Base-by-base conservation (phyloP, 169 alveolate species). In the Plasmodium blacklocki region DNA sequence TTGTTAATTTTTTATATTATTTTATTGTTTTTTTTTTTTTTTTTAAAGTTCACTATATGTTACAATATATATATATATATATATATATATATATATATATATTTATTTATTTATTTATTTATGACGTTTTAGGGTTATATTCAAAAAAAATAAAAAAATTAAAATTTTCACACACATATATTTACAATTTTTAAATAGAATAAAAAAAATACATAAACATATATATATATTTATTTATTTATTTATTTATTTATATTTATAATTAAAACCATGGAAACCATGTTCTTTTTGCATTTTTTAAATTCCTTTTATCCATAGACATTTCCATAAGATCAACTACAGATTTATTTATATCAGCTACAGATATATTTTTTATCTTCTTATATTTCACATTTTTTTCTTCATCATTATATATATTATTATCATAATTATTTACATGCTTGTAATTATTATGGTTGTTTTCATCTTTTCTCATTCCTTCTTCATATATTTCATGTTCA, bases 181-280 rank as follows among this genome's bases (percentile, higher is more conserved):
- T 39, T 39, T 39, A 39, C 47, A 39, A 39, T 5, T 39, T 7
- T 19, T 18, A 19, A 60, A 60, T 6, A 60, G 2, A 26, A 26
- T 23, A 26, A 26, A 26, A 26, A 0, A 26, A 26, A 26, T 26
- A 74, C 43, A 67, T 67, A 67, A 0, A 67, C 45, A 67, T 9
- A 12, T 43, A 73, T 29, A 73, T 8, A 19, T 21, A 11, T 9
- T 14, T 54, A 52, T 45, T 52, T 19, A 21, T 19, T 56, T 54
- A 52, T 9, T 3, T 6, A 7, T 23, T 5, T 19, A 4, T 21
- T 1, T 49, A 18, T 18, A 4, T 18, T 21, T 54, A 54, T 32
- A 66, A 39, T 86, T 26, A 86, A 64, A 86, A 86, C 92, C 92
- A 86, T 3, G 92, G 92, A 64, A 86, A 86, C 86, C 87, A 86